Conservation (phyloP, 805 yeast genomes). For the Yarrowia sp. region DNA sequence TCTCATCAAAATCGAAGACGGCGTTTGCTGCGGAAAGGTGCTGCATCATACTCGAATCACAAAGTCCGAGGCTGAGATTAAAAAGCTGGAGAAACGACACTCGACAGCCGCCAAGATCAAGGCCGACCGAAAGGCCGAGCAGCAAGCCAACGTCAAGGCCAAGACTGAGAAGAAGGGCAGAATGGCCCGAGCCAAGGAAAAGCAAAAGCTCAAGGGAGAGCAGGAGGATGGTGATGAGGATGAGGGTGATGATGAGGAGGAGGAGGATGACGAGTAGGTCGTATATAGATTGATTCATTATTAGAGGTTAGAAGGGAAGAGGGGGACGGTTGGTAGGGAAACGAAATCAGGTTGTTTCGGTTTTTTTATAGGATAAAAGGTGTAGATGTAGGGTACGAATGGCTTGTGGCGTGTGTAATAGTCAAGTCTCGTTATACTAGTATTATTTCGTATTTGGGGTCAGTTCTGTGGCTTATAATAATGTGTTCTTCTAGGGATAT, state of each 20-base stretch:
- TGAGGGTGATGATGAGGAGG: slow-evolving; percentile 29
- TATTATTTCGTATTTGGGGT: too few relatives aligned
- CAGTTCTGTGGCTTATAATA: too few relatives aligned
- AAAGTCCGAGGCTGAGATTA: slow-evolving; percentile 60
- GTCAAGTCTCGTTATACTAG: too few relatives aligned
- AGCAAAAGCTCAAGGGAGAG: slow-evolving; percentile 33
- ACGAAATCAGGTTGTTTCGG: not conserved
- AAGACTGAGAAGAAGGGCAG: slow-evolving; percentile 71
- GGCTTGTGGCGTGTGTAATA: too few relatives aligned
- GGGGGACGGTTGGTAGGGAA: too few relatives aligned
- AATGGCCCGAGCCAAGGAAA: slow-evolving; percentile 51
- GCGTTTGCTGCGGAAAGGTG: slow-evolving; percentile 83
- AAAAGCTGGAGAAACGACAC: slow-evolving; percentile 64
- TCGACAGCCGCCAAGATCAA: slow-evolving; percentile 57
- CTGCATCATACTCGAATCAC: slow-evolving; percentile 70
- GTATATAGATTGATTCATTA: slow-evolving; percentile 12
- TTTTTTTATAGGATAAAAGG: too few relatives aligned
- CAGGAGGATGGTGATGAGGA: slow-evolving; percentile 29
- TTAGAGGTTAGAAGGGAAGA: too few relatives aligned
- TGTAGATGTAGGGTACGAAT: too few relatives aligned
- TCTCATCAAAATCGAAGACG: slow-evolving; percentile 86
- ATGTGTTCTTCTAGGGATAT: too few relatives aligned
- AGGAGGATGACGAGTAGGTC: slow-evolving; percentile 28
- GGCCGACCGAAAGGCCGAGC: slow-evolving; percentile 69
- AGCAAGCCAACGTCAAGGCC: slow-evolving; percentile 69